Evolutionary conservation across 148 eudicot genomes (phyloP), one percentile per base, ranked within the genome.

Genomic region (Camellia sinensis): DNA sequence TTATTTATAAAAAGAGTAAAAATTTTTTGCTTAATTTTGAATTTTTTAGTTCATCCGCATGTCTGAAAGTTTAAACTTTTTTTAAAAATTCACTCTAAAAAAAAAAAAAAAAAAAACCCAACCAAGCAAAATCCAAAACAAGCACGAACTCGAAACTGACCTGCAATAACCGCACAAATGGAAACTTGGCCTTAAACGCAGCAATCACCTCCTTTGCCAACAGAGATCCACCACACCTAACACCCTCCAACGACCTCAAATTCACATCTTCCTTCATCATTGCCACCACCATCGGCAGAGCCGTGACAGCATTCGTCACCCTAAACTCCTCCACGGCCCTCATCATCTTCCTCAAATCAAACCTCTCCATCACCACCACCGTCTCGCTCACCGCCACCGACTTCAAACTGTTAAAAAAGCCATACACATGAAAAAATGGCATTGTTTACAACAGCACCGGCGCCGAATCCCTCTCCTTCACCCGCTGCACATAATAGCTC

Each of bases 251-350:
- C 7, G 86, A 84, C 5, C 62, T 59, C 63, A 84, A 74, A 40
- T 84, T 14, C 46, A 37, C n/a, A 57, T 41, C 65, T 22, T 64
- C 67, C 67, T 80, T 83, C 86, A 84, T n/a, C n/a, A n/a, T 84
- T 17, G 72, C 82, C 82, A 69, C 84, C 77, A 81, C 79, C 22
- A 81, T 21, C 40, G 84, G 82, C 73, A 84, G 87, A 14, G 59
- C 82, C 12, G 68, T 65, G 4, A 66, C 76, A 19, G 74, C 0
- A 40, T 66, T 12, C 66, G 79, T 84, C 72, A 84, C 84, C 52
- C 71, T 46, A n/a, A 10, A 81, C 60, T 66, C 77, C 68, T 81
- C 77, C 45, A 84, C 80, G 22, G 83, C 79, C 75, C 67, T 76
- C 64, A 79, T 43, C 84, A 84, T 84, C 13, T 68, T 59, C 72